Percentiles rank a stretch among this genome's conserved stretches.
Conservation (phyloP, 129 eudicot genomes). For the Helichrysum umbraculigerum region DNA sequence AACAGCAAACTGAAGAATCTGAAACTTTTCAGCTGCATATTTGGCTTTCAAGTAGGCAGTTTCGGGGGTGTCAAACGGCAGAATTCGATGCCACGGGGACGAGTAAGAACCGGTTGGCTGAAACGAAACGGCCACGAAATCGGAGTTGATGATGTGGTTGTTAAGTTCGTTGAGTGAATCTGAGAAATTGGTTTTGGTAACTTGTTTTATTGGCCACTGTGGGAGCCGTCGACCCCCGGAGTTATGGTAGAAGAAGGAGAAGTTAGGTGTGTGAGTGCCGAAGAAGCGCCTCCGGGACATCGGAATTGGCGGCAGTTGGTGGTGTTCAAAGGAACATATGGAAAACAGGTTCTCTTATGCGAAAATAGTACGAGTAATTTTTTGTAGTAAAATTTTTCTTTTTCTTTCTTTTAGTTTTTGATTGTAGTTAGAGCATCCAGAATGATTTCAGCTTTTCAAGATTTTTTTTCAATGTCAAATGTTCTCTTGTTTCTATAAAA, state of each 20-base stretch:
- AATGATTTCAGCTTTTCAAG: too few species aligned
- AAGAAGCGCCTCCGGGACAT: conserved; percentile 23
- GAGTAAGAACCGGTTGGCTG: conserved; percentile 76
- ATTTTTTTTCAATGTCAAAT: too few species aligned
- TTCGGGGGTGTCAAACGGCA: conserved; percentile 70
- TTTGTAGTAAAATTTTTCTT: too few species aligned
- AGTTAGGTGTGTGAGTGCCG: conserved; percentile 9
- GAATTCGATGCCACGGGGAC: conserved; percentile 68
- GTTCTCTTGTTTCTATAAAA: too few species aligned
- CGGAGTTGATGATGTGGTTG: conserved; percentile 48
- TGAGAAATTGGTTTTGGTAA: conserved; percentile 68
- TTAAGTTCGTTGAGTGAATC: conserved; percentile 47
- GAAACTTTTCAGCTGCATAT: conserved; percentile 75
- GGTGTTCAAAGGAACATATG: neutral
- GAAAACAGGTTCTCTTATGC: neutral
- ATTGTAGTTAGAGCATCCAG: too few species aligned
- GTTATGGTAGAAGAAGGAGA: neutral
- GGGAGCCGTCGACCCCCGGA: conserved; percentile 18
- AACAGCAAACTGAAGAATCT: conserved; percentile 81
- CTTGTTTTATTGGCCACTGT: conserved; percentile 62
- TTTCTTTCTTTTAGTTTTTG: too few species aligned
- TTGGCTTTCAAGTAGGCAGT: conserved; percentile 73
- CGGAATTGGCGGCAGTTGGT: neutral
- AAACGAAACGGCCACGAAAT: conserved; percentile 72
- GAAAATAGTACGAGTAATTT: too few species aligned